Evolutionary conservation across 2,329 filamentous ascomycete genomes (phyloP).

Genomic region (Torrubiella hemipterigena): DNA sequence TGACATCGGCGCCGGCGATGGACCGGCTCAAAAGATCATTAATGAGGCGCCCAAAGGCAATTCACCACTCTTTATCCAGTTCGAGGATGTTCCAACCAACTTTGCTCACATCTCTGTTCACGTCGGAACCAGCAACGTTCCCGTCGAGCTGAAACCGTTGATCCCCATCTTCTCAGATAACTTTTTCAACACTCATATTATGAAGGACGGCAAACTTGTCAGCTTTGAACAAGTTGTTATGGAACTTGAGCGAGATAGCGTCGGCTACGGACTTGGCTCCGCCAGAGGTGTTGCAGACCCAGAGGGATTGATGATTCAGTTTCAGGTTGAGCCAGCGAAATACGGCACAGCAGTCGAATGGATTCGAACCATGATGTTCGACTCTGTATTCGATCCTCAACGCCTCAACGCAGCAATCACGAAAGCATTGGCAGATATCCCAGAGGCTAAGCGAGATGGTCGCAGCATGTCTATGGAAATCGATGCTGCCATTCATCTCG

Average conservation of each 20-base stretch:
- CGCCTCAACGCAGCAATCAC: slow-evolving; percentile 53
- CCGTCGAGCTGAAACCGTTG: slow-evolving; percentile 73
- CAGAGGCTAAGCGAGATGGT: slow-evolving; percentile 82
- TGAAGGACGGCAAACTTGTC: slow-evolving; percentile 60
- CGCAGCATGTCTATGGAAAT: slow-evolving; percentile 52
- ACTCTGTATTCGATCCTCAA: slow-evolving; percentile 71
- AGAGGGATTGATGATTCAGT: slow-evolving; percentile 69
- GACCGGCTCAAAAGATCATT: slow-evolving; percentile 62
- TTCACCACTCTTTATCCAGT: slow-evolving; percentile 86
- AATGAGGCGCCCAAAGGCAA: slow-evolving; percentile 51
- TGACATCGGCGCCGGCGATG: slow-evolving; percentile 53
- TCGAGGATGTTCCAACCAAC: slow-evolving; percentile 85
- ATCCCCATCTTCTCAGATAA: slow-evolving; percentile 77
- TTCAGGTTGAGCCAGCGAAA: slow-evolving; percentile 81
- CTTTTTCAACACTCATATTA: slow-evolving; percentile 88
- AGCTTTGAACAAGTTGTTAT: slow-evolving; percentile 89
- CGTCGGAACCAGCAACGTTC: slow-evolving; percentile 65
- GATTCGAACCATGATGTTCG: slow-evolving; percentile 77
- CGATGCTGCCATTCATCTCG: slow-evolving; percentile 69
- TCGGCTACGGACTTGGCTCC: slow-evolving; percentile 65
- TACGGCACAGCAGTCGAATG: slow-evolving; percentile 73
- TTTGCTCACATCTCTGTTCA: slow-evolving; percentile 81
- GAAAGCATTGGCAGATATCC: slow-evolving; percentile 83
- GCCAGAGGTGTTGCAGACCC: slow-evolving; percentile 60
- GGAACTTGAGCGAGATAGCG: slow-evolving; percentile 81